Evolutionary conservation across 345 rosid genomes (phyloP).

Genomic region (Camelina laxa): DNA sequence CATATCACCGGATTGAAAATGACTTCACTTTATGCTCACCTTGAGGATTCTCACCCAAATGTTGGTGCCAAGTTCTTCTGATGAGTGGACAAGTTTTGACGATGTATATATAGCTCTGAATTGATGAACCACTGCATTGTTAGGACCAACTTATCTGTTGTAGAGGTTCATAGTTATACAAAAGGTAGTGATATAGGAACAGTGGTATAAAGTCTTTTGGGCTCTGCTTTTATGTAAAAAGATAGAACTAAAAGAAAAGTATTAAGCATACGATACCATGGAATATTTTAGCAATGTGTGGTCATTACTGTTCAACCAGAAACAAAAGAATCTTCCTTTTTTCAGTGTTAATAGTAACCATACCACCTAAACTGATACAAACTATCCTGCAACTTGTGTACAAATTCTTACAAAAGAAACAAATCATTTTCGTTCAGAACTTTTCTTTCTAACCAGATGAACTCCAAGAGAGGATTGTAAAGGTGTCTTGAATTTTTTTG

Average conservation of each 20-base stretch:
- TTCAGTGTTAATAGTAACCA: constrained; percentile 12
- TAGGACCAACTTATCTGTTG: not conserved
- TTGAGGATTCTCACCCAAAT: constrained; percentile 30
- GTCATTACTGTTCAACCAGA: constrained; percentile 16
- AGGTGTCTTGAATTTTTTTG: not conserved
- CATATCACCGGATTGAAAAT: constrained; percentile 46
- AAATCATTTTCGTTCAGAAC: not conserved
- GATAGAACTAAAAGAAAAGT: constrained; percentile 4
- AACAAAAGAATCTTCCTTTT: constrained; percentile 31
- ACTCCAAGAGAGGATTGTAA: constrained; percentile 22
- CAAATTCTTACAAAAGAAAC: constrained; percentile 22
- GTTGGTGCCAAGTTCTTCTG: constrained; percentile 35
- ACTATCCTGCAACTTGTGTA: constrained; percentile 26
- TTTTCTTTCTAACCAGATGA: constrained; percentile 4
- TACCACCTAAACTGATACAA: constrained; percentile 20
- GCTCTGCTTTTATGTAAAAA: constrained; percentile 8
- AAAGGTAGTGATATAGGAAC: not conserved
- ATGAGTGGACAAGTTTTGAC: constrained; percentile 28
- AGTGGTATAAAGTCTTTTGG: constrained; percentile 17
- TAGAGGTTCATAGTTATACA: not conserved
- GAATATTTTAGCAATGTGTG: constrained; percentile 30
- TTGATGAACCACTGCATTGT: constrained; percentile 22
- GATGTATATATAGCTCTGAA: not conserved
- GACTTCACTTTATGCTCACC: constrained; percentile 34
- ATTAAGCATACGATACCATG: constrained; percentile 33